These are phyloP conservation scores for Aspergillus affinis DNA, from an alignment of 495 filamentous ascomycete genomes.

Conservation along the genomic window DNA sequence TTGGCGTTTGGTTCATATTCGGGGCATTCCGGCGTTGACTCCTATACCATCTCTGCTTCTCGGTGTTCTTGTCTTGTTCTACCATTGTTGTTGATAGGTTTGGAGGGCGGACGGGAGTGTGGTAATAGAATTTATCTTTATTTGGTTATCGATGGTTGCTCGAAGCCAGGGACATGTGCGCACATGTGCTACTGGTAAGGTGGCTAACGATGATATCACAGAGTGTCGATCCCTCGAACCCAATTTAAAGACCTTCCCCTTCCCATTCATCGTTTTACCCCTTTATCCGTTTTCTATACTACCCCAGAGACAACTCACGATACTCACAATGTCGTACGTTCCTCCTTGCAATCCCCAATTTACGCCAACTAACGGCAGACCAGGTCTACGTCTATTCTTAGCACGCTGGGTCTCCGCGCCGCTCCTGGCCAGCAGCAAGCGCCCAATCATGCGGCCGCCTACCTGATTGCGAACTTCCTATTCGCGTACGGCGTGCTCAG, in stretches of 20 bases:
- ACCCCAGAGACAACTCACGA: background rate
- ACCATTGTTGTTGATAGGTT: background rate
- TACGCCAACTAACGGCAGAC: background rate
- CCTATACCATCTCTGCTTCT: background rate
- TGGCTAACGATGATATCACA: background rate
- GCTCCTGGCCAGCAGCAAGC: slow-evolving; percentile 14
- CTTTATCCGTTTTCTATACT: background rate
- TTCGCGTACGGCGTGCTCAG: slow-evolving; percentile 46
- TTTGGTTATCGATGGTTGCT: background rate
- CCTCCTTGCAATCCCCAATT: background rate
- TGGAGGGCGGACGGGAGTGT: background rate
- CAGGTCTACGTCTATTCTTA: slow-evolving; percentile 13
- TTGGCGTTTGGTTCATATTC: background rate
- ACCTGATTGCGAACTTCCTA: slow-evolving; percentile 47
- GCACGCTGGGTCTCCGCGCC: slow-evolving; percentile 27
- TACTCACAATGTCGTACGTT: slow-evolving; percentile 14
- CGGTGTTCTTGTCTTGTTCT: background rate
- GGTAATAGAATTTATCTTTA: background rate
- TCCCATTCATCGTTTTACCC: background rate
- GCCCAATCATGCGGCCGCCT: slow-evolving; percentile 37
- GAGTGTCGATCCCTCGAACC: background rate
- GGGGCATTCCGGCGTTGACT: background rate
- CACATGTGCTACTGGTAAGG: background rate
- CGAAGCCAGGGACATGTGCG: too few species aligned
- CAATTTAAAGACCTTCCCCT: background rate